Conservation (phyloP, 805 yeast genomes). For the Groenewaldozyma salmanticensis region DNA sequence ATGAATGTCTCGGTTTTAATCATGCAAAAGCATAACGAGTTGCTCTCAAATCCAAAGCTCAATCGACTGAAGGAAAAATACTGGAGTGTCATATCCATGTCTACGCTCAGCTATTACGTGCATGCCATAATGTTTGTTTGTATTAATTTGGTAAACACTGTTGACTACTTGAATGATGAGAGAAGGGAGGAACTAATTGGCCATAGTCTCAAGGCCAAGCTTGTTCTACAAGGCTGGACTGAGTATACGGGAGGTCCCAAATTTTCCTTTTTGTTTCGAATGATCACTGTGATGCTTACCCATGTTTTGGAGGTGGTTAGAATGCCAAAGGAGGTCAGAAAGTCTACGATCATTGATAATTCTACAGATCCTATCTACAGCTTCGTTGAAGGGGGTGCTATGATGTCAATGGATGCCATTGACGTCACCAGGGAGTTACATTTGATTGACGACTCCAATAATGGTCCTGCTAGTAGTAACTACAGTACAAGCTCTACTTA, state of each 20-base stretch:
- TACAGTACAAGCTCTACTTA: background rate
- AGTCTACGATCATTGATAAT: conserved; percentile 1
- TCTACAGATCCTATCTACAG: background rate
- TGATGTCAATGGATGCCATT: conserved; percentile 12
- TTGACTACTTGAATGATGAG: conserved; percentile 6
- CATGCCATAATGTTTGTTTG: conserved; percentile 15
- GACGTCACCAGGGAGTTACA: conserved; percentile 5
- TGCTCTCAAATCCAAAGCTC: conserved; percentile 10
- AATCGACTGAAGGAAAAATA: conserved; percentile 7
- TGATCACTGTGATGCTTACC: conserved; percentile 10
- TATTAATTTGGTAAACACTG: conserved; percentile 11
- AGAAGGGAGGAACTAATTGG: background rate
- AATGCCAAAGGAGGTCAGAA: conserved; percentile 9
- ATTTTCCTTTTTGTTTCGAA: background rate
- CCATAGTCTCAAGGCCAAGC: background rate
- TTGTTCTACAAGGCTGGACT: background rate
- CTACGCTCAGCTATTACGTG: conserved; percentile 10
- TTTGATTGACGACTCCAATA: background rate
- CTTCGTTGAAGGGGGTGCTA: conserved; percentile 4
- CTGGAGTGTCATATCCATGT: conserved; percentile 8
- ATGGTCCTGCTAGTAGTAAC: background rate
- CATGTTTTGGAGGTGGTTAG: conserved; percentile 13
- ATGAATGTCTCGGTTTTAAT: conserved; percentile 13
- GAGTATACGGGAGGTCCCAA: background rate
- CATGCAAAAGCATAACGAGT: conserved; percentile 14